A percentile compares a stretch with the other conserved stretches of the same genome.
Conservation (phyloP, 179 eudicot genomes). For the Drosera spatulata region DNA sequence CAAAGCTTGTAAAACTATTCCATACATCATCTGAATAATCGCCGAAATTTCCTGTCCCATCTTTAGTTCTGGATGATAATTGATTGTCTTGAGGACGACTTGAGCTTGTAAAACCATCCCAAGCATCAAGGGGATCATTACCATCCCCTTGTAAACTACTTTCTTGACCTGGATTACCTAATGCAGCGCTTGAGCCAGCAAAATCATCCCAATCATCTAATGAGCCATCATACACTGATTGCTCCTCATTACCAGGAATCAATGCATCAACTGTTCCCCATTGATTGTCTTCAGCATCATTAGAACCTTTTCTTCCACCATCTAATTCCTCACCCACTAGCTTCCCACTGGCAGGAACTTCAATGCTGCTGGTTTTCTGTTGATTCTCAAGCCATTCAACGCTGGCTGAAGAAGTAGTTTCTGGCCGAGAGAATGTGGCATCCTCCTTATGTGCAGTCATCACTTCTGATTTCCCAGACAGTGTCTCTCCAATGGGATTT, state of each 20-base stretch:
- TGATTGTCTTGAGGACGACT: conserved; percentile 8
- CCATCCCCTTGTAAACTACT: conserved; percentile 4
- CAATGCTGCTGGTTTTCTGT: conserved; percentile 4
- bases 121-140: conserved; percentile 18
- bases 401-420: conserved; percentile 15
- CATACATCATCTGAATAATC: conserved; percentile 27
- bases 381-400: conserved; percentile 23
- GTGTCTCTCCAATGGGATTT: conserved; percentile 10
- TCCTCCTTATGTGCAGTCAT: conserved; percentile 13
- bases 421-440: conserved; percentile 6
- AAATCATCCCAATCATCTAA: conserved; percentile 29
- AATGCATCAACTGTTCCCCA: conserved; percentile 19
- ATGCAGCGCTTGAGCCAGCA: conserved; percentile 12
- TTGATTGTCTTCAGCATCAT: conserved; percentile 12
- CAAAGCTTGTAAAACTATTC: conserved; percentile 38
- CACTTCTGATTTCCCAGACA: conserved; percentile 20
- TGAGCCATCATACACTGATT: conserved; percentile 10
- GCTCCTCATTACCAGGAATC: conserved; percentile 13
- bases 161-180: conserved; percentile 8
- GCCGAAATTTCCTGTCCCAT: not conserved
- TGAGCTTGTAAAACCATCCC: conserved; percentile 25
- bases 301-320: conserved; percentile 13
- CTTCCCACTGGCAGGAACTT: conserved; percentile 6
- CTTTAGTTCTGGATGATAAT: conserved; percentile 7
- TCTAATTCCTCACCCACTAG: conserved; percentile 9